Conservation (phyloP, 495 filamentous ascomycete species). For the Cercophora samala region DNA sequence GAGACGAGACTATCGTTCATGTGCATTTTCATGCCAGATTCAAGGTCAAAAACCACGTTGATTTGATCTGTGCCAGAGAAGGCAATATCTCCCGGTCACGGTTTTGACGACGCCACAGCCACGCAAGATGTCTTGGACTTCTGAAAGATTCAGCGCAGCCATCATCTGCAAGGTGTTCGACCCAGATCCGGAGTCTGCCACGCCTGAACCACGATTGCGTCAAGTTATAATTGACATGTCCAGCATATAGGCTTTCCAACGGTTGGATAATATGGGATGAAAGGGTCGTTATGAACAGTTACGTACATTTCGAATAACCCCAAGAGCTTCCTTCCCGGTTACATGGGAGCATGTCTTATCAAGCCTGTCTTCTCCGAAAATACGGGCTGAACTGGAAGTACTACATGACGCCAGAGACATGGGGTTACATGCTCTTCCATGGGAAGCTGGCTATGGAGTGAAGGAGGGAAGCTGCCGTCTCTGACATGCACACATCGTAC, state of each 20-base stretch:
- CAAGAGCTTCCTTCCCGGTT: not conserved
- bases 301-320: not conserved
- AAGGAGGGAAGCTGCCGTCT: not conserved
- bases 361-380: not conserved
- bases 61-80: not conserved
- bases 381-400: not conserved
- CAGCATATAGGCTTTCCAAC: not conserved
- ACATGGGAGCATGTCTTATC: not conserved
- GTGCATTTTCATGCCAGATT: not conserved
- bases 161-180: not conserved
- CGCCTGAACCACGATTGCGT: not conserved
- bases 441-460: not conserved
- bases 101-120: not conserved
- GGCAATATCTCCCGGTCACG: not conserved
- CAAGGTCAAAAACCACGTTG: not conserved
- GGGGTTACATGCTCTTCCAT: not conserved
- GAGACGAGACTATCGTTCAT: not conserved
- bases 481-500: not conserved
- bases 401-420: not conserved
- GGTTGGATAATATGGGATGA: not conserved
- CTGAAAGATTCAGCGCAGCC: too few relatives aligned
- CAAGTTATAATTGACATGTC: not conserved
- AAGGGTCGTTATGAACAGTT: not conserved
- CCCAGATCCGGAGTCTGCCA: not conserved
- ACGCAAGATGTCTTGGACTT: too few relatives aligned